Conservation (phyloP, 176 grass and related monocot species). For the Tuctoria greenei region DNA sequence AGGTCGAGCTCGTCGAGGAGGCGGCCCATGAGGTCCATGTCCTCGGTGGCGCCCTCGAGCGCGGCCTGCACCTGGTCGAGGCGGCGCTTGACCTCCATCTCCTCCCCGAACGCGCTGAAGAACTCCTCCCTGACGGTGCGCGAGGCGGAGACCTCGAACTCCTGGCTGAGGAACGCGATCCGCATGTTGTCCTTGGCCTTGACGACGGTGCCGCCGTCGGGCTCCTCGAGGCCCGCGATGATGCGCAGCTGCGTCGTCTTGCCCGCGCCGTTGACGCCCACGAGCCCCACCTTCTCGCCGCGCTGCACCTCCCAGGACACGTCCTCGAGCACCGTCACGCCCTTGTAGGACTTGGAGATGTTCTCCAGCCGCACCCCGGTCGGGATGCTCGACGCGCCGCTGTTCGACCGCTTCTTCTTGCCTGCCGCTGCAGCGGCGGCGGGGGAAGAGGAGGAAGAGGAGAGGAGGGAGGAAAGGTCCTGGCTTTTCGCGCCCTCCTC, state of each 20-base stretch:
- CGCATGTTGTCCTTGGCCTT: constrained; percentile 88
- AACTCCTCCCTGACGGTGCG: constrained; percentile 77
- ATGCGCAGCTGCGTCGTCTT: constrained; percentile 95
- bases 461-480: constrained; percentile 56
- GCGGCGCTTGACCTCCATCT: constrained; percentile 76
- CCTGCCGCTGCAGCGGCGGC: neutral
- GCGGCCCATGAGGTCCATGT: constrained; percentile 78
- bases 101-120: constrained; percentile 71
- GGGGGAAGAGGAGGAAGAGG: constrained; percentile 20
- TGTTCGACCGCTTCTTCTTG: constrained; percentile 67
- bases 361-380: constrained; percentile 79
- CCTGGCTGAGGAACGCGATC: constrained; percentile 86
- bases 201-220: constrained; percentile 73
- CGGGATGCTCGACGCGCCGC: constrained; percentile 83
- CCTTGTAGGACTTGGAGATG: constrained; percentile 80
- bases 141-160: constrained; percentile 80
- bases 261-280: constrained; percentile 90
- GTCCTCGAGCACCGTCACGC: constrained; percentile 73
- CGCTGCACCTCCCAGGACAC: constrained; percentile 95
- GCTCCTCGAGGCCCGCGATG: constrained; percentile 67
- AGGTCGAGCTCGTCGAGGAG: constrained; percentile 90
- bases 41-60: constrained; percentile 66
- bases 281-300: constrained; percentile 91
- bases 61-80: constrained; percentile 80
- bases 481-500: neutral